Base-by-base conservation (phyloP, 768 basidiomycete species). In the Termitomyces sp. region DNA sequence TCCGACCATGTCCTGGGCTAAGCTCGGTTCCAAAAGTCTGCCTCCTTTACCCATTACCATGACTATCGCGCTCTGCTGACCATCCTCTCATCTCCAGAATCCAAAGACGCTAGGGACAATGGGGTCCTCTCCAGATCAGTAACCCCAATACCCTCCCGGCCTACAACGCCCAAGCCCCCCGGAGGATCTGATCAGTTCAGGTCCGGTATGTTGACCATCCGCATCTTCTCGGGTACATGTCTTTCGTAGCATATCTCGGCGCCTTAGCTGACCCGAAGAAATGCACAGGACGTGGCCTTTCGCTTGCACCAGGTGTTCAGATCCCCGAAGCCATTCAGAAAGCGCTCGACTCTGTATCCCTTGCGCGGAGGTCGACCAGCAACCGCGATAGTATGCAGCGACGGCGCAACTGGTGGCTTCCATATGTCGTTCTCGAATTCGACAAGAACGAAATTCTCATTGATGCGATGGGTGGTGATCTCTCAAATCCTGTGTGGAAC, bases 361-460 rank as follows among this genome's bases (percentile, higher is more conserved):
- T 81, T 8, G 68, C 77, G 13, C 76, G 85, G 50, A 77, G 76
- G 47, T 81, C 83, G 7, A 81, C 82, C 5, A 87, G 85, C 71
- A 88, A 92, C 70, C 82, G 95, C 46, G 96, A 98, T 65, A 94
- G 91, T 67, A 76, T 95, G 70, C 94, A 96, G 70, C 82, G 97
- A 62, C 92, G 87, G 72, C 92, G 94, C 59, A 89, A 87, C 73
- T 94, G 92, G 93, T 94, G 90, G 91, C 81, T 99, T 36, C 97
- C 97, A 29, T 98, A 90, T 65, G 90, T 98, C 69, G 97, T 98
- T 42, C 86, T 99, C 64, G 95, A 98, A 74, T 96, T 95, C 77
- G 91, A 94, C 76, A 94, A 93, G 80, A 98, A 98, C 73, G 95
- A 98, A 72, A 87, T 98, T 65, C 76, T 99, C 63, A 88, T 98